These are phyloP conservation scores for Glarea lozoyensis DNA, from an alignment of 495 filamentous ascomycete species.

Conservation along the genomic window DNA sequence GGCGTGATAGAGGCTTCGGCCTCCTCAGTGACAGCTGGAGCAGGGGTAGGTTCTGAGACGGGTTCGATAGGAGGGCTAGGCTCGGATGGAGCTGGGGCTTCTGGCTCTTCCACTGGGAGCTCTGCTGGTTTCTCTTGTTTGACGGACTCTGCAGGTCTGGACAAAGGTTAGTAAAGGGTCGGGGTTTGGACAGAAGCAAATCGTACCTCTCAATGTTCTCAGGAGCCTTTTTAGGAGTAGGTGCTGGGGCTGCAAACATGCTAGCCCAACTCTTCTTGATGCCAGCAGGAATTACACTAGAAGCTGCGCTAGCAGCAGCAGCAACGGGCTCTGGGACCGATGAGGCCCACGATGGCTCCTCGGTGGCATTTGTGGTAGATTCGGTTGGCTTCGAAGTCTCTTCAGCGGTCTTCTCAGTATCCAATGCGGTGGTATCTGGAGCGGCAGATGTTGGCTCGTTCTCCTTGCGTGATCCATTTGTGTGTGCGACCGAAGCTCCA, in stretches of 20 bases:
- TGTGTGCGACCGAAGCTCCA: slow-evolving; percentile 44
- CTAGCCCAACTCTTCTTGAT: slow-evolving; percentile 48
- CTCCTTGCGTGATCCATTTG: slow-evolving; percentile 44
- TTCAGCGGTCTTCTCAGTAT: slow-evolving; percentile 14
- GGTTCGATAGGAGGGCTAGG: slow-evolving; percentile 11
- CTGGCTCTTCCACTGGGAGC: slow-evolving; percentile 14
- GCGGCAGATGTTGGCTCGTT: slow-evolving; percentile 29
- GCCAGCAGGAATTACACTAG: slow-evolving; percentile 23
- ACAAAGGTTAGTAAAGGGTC: slow-evolving; percentile 3
- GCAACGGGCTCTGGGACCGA: slow-evolving; percentile 15
- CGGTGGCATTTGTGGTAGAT: slow-evolving; percentile 14
- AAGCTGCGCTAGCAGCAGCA: slow-evolving; percentile 19
- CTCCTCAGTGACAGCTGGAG: slow-evolving; percentile 28
- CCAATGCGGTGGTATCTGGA: slow-evolving; percentile 17
- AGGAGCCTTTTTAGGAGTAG: slow-evolving; percentile 19
- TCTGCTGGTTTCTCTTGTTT: slow-evolving; percentile 14
- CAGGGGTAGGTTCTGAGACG: slow-evolving; percentile 6
- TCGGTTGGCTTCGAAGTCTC: slow-evolving; percentile 30
- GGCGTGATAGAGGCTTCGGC: slow-evolving; percentile 50
- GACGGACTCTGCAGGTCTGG: slow-evolving; percentile 11
- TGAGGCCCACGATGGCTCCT: slow-evolving; percentile 13
- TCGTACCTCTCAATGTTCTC: slow-evolving; percentile 20
- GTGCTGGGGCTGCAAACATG: slow-evolving; percentile 40
- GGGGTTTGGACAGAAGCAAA: neutral
- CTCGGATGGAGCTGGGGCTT: slow-evolving; percentile 8